phyloP scores from a whole-genome alignment of 129 eudicot genomes.

The Pulicaria dysenterica region DNA sequence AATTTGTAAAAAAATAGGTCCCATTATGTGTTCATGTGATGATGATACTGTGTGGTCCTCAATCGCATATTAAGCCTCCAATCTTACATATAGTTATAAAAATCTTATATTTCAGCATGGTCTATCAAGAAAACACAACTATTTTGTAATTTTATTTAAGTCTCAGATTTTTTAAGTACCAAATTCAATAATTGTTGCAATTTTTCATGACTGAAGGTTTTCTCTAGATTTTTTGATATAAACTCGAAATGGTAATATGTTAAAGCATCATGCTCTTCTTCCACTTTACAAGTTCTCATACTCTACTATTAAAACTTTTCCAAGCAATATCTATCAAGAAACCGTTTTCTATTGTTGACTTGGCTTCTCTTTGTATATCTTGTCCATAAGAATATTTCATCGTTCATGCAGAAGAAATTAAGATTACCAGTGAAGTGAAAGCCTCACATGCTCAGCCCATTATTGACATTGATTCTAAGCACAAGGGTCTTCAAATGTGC shows the following conservation, averaged over 20 bases:
- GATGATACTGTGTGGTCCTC: background rate
- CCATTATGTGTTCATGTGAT: background rate
- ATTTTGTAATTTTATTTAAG: background rate
- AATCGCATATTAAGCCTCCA: background rate
- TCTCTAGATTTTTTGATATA: constrained; percentile 6
- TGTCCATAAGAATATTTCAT: background rate
- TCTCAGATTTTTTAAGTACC: constrained; percentile 5
- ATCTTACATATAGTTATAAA: background rate
- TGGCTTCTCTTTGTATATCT: background rate
- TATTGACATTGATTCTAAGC: constrained; percentile 66
- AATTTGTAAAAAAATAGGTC: background rate
- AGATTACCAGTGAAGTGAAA: constrained; percentile 38
- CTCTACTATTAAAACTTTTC: background rate
- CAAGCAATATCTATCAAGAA: background rate
- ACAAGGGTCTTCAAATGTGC: constrained; percentile 84
- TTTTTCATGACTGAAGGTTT: background rate
- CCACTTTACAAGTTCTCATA: background rate
- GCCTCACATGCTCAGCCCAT: constrained; percentile 35
- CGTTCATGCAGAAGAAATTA: constrained; percentile 42
- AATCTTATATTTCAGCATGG: background rate
- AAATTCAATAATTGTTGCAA: background rate
- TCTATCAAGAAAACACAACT: background rate
- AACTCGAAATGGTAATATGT: background rate
- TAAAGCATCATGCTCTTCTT: background rate
- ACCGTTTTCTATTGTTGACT: background rate